Evolutionary conservation across 768 basidiomycete genomes (phyloP).

Genomic region (Mrakia gelida): DNA sequence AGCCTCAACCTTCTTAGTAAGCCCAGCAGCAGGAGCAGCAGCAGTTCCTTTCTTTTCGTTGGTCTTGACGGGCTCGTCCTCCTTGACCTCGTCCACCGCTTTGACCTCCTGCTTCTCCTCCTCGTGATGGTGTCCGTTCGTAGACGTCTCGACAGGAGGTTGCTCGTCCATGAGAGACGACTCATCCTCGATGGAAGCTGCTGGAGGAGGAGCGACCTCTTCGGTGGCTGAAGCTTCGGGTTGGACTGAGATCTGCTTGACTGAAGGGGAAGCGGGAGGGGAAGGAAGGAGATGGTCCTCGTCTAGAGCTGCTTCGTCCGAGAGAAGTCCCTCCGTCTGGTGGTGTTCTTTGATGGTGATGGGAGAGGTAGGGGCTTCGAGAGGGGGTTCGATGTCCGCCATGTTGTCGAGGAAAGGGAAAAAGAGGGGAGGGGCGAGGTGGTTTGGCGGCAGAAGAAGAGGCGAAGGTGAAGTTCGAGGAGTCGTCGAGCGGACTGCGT

Average conservation of each 20-base stretch:
- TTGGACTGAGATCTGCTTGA: neutral
- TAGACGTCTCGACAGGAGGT: neutral
- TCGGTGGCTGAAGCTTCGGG: neutral
- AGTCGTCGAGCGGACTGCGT: neutral
- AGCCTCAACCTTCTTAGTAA: neutral
- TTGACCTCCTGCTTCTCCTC: neutral
- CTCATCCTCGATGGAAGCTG: neutral
- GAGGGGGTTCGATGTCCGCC: neutral
- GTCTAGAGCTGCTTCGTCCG: neutral
- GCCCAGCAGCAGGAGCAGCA: neutral
- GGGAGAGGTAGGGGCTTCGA: neutral
- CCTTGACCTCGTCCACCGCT: neutral
- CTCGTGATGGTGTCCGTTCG: neutral
- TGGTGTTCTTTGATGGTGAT: neutral
- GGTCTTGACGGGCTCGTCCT: neutral
- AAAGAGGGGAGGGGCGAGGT: neutral
- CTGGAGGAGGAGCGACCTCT: too few relatives aligned
- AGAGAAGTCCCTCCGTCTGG: neutral
- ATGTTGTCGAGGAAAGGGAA: neutral
- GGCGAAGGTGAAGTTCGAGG: neutral
- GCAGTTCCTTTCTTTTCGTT: neutral
- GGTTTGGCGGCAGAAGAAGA: neutral
- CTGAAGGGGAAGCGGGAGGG: neutral
- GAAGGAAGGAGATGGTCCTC: slow-evolving; percentile 1
- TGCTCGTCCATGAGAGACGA: neutral